Evolutionary conservation across 169 alveolate species (phyloP).

Genomic region (Plasmodium gonderi): DNA sequence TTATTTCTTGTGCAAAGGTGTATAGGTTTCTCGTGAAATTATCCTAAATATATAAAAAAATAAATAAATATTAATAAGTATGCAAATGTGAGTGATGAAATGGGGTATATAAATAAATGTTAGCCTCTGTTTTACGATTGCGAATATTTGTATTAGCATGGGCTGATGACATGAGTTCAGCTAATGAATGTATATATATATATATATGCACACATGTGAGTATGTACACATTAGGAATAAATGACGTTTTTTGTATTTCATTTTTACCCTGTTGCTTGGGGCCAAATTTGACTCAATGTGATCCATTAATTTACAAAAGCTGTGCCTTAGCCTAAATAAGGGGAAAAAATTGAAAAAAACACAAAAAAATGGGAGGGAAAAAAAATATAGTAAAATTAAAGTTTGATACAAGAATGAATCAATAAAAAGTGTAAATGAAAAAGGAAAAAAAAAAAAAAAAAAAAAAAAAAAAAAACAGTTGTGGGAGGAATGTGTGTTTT

Average conservation of each 20-base stretch:
- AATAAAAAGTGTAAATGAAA: not conserved
- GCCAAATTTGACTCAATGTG: conserved; percentile 66
- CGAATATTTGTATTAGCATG: not conserved
- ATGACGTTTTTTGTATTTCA: no score
- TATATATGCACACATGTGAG: not conserved
- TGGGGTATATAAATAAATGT: not conserved
- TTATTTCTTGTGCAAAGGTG: conserved; percentile 86
- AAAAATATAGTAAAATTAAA: not conserved
- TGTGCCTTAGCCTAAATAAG: conserved; percentile 51
- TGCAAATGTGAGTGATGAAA: not conserved
- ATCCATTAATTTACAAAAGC: conserved; percentile 75
- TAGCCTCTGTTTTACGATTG: not conserved
- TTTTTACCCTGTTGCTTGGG: conserved; percentile 61
- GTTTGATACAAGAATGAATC: not conserved
- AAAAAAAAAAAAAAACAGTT: not conserved
- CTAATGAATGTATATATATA: not conserved
- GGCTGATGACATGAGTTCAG: no score
- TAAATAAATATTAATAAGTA: not conserved
- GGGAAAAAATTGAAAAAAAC: not conserved
- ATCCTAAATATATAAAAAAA: conserved; percentile 66
- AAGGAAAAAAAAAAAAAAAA: not conserved
- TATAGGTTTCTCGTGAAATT: conserved; percentile 85
- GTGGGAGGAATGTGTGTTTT: not conserved
- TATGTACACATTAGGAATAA: no score
- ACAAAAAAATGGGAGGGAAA: not conserved